Percentiles rank a stretch among this genome's conserved stretches.
These are phyloP conservation scores for Euphorbia peplus DNA, from an alignment of 345 rosid species.

Conservation along the genomic window DNA sequence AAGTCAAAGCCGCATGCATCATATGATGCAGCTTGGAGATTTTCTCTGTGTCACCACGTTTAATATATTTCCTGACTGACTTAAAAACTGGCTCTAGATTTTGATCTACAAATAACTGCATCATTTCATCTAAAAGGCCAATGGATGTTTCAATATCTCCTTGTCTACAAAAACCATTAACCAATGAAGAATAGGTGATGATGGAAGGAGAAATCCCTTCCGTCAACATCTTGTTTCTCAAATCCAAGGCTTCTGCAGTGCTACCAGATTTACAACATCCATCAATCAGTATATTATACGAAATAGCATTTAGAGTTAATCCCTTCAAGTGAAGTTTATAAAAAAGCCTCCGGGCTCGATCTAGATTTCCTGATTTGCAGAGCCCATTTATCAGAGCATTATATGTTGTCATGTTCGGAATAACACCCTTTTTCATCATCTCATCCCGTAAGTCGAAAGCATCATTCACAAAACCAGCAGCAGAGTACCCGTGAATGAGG, in stretches of 20 bases:
- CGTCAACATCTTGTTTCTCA: conserved; percentile 45
- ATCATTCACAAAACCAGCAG: conserved; percentile 52
- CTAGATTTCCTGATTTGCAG: conserved; percentile 51
- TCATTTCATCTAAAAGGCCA: conserved; percentile 35
- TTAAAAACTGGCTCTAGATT: conserved; percentile 18
- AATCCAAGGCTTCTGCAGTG: conserved; percentile 44
- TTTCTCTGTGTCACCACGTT: conserved; percentile 13
- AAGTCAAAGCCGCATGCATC: conserved; percentile 16
- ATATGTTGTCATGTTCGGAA: conserved; percentile 58
- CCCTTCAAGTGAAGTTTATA: conserved; percentile 54
- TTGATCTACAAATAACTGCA: conserved; percentile 20
- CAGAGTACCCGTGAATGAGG: conserved; percentile 56
- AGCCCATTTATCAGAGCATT: conserved; percentile 66
- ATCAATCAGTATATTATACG: conserved; percentile 53
- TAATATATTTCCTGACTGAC: conserved; percentile 18
- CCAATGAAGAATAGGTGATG: conserved; percentile 33
- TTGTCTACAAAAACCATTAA: conserved; percentile 35
- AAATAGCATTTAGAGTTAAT: conserved; percentile 46
- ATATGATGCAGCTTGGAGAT: conserved; percentile 18
- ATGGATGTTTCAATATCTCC: conserved; percentile 26
- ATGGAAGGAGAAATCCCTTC: conserved; percentile 42
- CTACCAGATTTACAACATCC: conserved; percentile 46
- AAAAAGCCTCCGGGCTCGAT: conserved; percentile 56
- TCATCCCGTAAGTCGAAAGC: conserved; percentile 68
- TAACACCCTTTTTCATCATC: conserved; percentile 53